Evolutionary conservation across 148 eudicot species (phyloP).

Genomic region (Gaultheria prostrata): DNA sequence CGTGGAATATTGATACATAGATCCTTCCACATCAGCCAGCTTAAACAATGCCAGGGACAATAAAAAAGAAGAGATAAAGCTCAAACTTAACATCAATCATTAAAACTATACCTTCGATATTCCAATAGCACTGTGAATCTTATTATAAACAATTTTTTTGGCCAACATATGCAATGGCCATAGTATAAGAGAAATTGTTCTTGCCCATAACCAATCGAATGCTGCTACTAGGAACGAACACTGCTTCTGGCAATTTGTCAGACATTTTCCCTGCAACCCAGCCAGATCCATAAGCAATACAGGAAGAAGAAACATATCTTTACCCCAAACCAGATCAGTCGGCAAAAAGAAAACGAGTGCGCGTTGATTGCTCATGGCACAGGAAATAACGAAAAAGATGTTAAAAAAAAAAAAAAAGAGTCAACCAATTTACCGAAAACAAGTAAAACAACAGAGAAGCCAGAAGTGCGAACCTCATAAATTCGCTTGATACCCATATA

Average conservation of each 20-base stretch:
- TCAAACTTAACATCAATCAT: neutral
- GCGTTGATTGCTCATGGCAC: neutral
- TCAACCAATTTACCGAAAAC: neutral
- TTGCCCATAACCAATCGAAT: slow-evolving; percentile 80
- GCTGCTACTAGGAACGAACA: slow-evolving; percentile 42
- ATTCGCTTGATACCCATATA: slow-evolving; percentile 84
- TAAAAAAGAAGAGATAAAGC: neutral
- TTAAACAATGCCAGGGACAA: neutral
- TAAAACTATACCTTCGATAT: slow-evolving; percentile 65
- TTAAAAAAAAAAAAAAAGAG: neutral
- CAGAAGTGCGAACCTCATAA: slow-evolving; percentile 59
- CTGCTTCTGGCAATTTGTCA: slow-evolving; percentile 48
- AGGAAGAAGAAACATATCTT: neutral
- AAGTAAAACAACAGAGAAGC: neutral
- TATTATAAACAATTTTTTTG: slow-evolving; percentile 63
- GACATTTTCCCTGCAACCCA: slow-evolving; percentile 69
- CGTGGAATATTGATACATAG: neutral
- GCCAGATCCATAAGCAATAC: neutral
- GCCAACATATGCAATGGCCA: slow-evolving; percentile 82
- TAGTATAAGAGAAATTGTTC: slow-evolving; percentile 57
- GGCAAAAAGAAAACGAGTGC: neutral
- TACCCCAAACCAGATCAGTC: neutral
- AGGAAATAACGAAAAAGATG: neutral
- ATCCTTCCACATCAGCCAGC: slow-evolving; percentile 6
- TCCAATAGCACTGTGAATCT: slow-evolving; percentile 81